phyloP scores from a whole-genome alignment of 2,329 filamentous ascomycete species.

The Xylogone sp. region DNA sequence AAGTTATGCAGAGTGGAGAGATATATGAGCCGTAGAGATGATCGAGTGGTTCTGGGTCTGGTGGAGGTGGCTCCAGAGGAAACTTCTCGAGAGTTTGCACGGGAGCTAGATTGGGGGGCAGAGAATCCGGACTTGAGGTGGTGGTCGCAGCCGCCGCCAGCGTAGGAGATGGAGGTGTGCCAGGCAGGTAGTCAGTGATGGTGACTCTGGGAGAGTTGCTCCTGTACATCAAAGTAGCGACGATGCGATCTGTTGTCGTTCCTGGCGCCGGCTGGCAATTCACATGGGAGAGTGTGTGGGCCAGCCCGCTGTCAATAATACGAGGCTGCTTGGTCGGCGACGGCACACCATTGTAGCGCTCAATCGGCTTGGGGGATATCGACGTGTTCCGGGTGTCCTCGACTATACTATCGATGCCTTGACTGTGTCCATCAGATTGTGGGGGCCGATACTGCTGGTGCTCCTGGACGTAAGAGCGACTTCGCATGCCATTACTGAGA shows the following conservation, averaged over 20 bases:
- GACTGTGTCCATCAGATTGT: slow-evolving; percentile 45
- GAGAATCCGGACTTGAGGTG: slow-evolving; percentile 14
- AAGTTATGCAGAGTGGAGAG: slow-evolving; percentile 61
- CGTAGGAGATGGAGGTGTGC: slow-evolving; percentile 30
- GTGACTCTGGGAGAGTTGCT: slow-evolving; percentile 30
- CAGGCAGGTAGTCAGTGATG: slow-evolving; percentile 31
- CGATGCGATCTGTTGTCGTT: slow-evolving; percentile 44
- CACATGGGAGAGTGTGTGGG: slow-evolving; percentile 58
- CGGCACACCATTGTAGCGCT: slow-evolving; percentile 57
- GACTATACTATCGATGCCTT: slow-evolving; percentile 62
- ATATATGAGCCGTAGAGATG: slow-evolving; percentile 64
- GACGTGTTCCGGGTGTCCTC: slow-evolving; percentile 45
- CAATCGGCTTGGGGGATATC: slow-evolving; percentile 35
- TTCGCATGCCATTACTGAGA: slow-evolving; percentile 42
- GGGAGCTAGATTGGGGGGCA: slow-evolving; percentile 46
- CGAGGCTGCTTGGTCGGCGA: slow-evolving; percentile 55
- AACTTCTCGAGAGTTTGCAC: slow-evolving; percentile 55
- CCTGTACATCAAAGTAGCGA: slow-evolving; percentile 65
- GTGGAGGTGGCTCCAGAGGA: slow-evolving; percentile 52
- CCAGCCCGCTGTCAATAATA: slow-evolving; percentile 59
- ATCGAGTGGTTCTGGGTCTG: slow-evolving; percentile 56
- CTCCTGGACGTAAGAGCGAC: slow-evolving; percentile 59
- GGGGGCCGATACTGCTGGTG: slow-evolving; percentile 61
- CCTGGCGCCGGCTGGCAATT: slow-evolving; percentile 55
- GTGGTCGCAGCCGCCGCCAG: slow-evolving; percentile 1